Evolutionary conservation across 441 rosid species (phyloP), one percentile per base, ranked within the genome.

Genomic region (Aquilaria agallochum): DNA sequence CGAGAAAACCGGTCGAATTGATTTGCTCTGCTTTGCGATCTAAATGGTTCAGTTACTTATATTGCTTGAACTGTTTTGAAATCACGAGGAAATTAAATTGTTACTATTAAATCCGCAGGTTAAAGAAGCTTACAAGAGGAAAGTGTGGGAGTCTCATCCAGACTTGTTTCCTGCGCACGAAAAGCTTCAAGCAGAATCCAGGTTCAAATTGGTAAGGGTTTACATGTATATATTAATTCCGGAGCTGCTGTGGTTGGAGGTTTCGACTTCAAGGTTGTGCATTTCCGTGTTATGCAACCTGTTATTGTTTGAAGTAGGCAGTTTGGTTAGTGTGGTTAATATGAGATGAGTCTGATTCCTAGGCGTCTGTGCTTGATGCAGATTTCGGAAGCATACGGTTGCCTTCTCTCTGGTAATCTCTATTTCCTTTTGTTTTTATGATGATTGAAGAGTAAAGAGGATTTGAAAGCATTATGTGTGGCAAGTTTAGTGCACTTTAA

Each of bases 121-220:
- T 58, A 92, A 89, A 75, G 97, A 81, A 58, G 96, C 97, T 56
- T 89, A 82, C 68, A 78, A 69, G 74, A 87, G 74, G 76, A 92
- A 85, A 74, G 96, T 85, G 60, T 89, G 96, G 97, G 90, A 92
- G 60, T 85, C 85, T 31, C 96, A 91, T 66, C 97, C 97, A 60
- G 97, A 91, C 67, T 84, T 76, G 40, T 87, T 92, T 68, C 92
- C 97, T 0, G 60, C 67, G 60, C 79, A 80, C 52, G 87, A 87
- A 53, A 92, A 85, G 78, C 67, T 63, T 10, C 53, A 33, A 53
- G 97, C 95, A 0, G 97, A 89, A 76, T 92, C 95, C 57, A 71
- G 60, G 72, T 92, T 54, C 78, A 92, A 92, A 79, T 69, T 69
- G 73, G 96, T 92, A 49, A 66, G 80, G 42, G 11, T 5, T 54